phyloP scores from a whole-genome alignment of 192 early-diverging fungal genomes.

The Coemansia brasiliensis region DNA sequence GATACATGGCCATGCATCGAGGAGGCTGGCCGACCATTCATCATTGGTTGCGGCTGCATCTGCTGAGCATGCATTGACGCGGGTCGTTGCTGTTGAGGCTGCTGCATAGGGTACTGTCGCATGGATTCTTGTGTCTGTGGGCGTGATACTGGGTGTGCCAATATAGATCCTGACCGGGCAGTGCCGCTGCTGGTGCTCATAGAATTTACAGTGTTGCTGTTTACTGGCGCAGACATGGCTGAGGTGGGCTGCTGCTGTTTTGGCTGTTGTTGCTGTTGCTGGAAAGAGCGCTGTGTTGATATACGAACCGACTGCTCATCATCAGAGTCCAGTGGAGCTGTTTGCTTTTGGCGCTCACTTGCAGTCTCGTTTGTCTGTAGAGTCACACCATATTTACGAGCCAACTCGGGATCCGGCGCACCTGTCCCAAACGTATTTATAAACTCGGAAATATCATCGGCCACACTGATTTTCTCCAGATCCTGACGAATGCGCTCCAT shows the following conservation, averaged over 20 bases:
- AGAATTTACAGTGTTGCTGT: conserved; percentile 18
- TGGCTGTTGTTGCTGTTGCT: neutral
- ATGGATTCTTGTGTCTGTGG: conserved; percentile 32
- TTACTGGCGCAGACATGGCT: neutral
- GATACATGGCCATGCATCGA: conserved; percentile 34
- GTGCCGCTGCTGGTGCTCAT: conserved; percentile 24
- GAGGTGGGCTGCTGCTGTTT: conserved; percentile 3
- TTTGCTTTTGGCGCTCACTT: neutral
- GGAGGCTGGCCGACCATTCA: conserved; percentile 35
- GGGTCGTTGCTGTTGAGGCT: neutral
- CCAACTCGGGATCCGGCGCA: conserved; percentile 25
- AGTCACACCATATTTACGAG: neutral
- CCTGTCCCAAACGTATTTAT: conserved; percentile 68
- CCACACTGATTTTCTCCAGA: conserved; percentile 64
- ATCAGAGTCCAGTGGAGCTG: neutral
- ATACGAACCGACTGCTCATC: conserved; percentile 1
- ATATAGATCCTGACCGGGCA: conserved; percentile 25
- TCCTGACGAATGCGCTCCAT: conserved; percentile 70
- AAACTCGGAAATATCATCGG: conserved; percentile 64
- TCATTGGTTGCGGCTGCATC: conserved; percentile 14
- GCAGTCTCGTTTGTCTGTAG: neutral
- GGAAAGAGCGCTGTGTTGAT: neutral
- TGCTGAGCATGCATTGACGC: neutral
- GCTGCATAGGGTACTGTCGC: conserved; percentile 34
- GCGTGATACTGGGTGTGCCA: conserved; percentile 11